Evolutionary conservation across 495 filamentous ascomycete species (phyloP), one percentile per base, ranked within the genome.

Genomic region (Tuber indicum): DNA sequence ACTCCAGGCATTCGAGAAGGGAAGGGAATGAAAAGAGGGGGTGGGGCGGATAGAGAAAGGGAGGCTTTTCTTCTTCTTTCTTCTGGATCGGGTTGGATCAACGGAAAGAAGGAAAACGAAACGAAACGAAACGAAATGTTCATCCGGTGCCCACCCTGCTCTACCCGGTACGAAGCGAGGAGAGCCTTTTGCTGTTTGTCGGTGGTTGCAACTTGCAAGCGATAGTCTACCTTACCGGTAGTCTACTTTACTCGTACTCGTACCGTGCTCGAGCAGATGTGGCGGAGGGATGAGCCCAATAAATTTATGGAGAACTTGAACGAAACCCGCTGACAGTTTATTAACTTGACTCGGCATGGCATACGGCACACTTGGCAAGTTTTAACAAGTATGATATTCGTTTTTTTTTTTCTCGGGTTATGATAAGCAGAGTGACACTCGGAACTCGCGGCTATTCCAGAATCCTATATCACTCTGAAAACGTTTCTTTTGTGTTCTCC

Each of bases 141-240:
- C 32, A 36, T 32, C 58, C 45, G 45, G 45, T 47, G 45, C 12
- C 58, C 58, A 66, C 58, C 58, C 58, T 66, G 26, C 32, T 66
- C 58, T 66, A 75, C 44, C 73, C 73, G 70, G 47, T 17, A 44
- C 26, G 36, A 74, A 72, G 74, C 69, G 74, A 75, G 74, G 41
- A 74, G 44, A 75, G 39, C 39, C 42, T 73, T 42, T 42, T 74
- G 36, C 16, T 44, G 39, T 17, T 17, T 66, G 26, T 26, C 16
- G 58, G 58, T 66, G 58, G 3, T 7, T 32, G 74, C 62, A 70
- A 70, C 74, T 75, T 43, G 58, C 74, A 62, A 62, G n/a, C 0
- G 23, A 62, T 62, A n/a, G 32, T 32, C 32, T 32, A 32, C 32
- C 32, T 32, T 32, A n/a, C 39, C 39, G 39, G 39, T n/a, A 32